These are phyloP conservation scores for Phytophthora fragariae DNA, from an alignment of 352 stramenopile species.

Conservation along the genomic window DNA sequence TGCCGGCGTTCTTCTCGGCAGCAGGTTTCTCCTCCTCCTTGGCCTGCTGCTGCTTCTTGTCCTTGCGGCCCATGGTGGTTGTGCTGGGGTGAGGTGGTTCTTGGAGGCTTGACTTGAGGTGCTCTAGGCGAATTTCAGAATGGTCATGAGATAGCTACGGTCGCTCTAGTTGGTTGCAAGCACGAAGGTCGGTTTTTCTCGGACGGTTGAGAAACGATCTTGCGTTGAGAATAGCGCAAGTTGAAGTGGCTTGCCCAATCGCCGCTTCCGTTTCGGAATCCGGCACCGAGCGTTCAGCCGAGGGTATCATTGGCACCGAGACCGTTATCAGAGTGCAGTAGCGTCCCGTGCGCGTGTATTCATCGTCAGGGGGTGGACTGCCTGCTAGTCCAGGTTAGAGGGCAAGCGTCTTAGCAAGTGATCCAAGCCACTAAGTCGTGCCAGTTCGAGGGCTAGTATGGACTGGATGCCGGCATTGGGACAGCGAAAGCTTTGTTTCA, in stretches of 20 bases:
- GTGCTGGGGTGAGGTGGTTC: conserved; percentile 1
- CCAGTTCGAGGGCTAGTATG: too few relatives aligned
- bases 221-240: not conserved
- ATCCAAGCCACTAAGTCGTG: not conserved
- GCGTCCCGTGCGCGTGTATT: not conserved
- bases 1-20: conserved; percentile 31
- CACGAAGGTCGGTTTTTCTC: too few relatives aligned
- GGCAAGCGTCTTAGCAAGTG: not conserved
- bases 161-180: not conserved
- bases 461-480: too few relatives aligned
- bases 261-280: not conserved
- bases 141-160: not conserved
- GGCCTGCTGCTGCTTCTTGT: conserved; percentile 34
- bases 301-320: conserved; percentile 1
- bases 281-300: not conserved
- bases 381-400: too few relatives aligned
- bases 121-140: conserved; percentile 21
- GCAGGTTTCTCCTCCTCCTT: conserved; percentile 22
- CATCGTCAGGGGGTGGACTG: not conserved
- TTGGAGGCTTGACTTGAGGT: conserved; percentile 14
- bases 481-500: too few relatives aligned
- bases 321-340: not conserved
- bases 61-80: conserved; percentile 43
- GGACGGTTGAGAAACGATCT: not conserved
- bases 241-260: conserved; percentile 1